These are phyloP conservation scores for Fraxinus velutina DNA, from an alignment of 305 asterid species.

Conservation along the genomic window DNA sequence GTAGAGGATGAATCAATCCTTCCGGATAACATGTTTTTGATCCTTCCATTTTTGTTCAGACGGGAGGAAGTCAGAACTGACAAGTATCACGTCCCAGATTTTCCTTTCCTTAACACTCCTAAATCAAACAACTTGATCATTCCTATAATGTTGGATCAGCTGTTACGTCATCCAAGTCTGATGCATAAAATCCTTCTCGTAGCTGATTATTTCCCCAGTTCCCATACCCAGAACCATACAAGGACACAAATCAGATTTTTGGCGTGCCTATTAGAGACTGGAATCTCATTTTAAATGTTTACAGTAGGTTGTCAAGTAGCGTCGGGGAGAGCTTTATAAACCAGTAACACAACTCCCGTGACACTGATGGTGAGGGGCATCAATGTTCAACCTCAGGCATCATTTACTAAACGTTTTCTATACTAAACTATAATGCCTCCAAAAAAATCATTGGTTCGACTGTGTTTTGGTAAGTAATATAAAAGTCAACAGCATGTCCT, in stretches of 20 bases:
- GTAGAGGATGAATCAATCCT: neutral
- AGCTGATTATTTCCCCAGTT: neutral
- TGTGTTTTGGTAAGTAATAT: neutral
- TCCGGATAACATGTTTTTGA: neutral
- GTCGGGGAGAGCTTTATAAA: neutral
- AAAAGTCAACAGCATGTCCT: constrained; percentile 6
- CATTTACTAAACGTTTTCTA: neutral
- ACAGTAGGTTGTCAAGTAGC: neutral
- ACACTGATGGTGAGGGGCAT: neutral
- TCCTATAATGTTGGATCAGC: neutral
- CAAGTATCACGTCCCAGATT: neutral
- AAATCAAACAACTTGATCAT: neutral
- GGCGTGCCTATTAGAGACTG: neutral
- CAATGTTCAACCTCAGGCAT: neutral
- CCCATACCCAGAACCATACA: neutral
- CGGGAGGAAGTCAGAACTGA: neutral
- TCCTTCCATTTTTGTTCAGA: neutral
- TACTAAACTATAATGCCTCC: constrained; percentile 8
- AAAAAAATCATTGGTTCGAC: neutral
- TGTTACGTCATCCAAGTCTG: neutral
- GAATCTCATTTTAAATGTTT: neutral
- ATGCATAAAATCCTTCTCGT: neutral
- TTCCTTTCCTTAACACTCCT: neutral
- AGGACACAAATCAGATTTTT: neutral
- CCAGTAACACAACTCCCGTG: neutral